Base-by-base conservation (phyloP, 108 stramenopile genomes). In the Cyclotella distinguenda region DNA sequence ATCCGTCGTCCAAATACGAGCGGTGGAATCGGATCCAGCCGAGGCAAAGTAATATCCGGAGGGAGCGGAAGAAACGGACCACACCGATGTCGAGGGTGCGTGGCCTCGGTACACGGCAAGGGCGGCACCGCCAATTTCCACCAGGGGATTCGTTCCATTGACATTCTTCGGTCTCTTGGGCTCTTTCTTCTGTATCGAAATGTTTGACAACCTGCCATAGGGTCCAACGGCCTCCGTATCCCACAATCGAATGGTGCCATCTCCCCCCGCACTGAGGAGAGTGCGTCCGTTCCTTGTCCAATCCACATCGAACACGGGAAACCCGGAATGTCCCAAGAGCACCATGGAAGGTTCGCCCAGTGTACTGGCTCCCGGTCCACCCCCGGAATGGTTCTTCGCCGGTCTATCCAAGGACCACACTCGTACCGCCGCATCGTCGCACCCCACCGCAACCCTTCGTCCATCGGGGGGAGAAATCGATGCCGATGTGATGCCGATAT, bases 31-130 rank as follows among this genome's bases (percentile, higher is more conserved):
- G 2, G 79, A 88, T 10, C 90, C 91, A 31, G 91, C 96, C 9
- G 95, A 93, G 21, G 94, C 95, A 81, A 97, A 97, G 67, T 95
- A 96, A 74, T 97, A 96, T n/a, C 98, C 98, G 23, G 72, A 84
- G 3, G 97, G 90, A 26, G 91, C 78, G 54, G 87, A 89, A 8
- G 85, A 61, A 1, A 90, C 89, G 11, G 87, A 87, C 90, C 90
- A 91, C 16, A 95, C 72, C 16, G 90, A 89, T 26, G 85, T 82
- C 11, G 69, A 74, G 16, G 84, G 86, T 13, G 86, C 77, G 64
- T 95, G 94, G 10, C 93, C 93, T 34, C 86, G 75, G 71, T 95
- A 95, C 3, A 89, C 85, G 30, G 89, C 86, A 28, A 92, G 66
- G 4, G 89, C 89, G 7, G 91, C 89, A 19, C 94, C 94, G 50